Evolutionary conservation across 495 filamentous ascomycete species (phyloP).

Genomic region (Tetracladium setigerum): DNA sequence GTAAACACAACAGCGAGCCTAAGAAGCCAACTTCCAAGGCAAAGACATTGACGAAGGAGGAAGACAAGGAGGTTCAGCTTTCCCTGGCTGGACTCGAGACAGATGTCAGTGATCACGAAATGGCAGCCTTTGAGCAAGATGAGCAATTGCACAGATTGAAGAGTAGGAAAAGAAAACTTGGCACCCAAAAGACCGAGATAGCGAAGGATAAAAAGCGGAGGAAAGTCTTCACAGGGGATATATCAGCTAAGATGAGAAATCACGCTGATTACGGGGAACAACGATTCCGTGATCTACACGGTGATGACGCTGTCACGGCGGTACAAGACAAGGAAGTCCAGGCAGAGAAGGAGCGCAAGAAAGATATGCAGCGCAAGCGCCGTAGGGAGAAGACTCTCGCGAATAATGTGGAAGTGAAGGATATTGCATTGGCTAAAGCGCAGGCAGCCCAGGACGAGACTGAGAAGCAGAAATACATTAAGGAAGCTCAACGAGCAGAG

Average conservation of each 20-base stretch:
- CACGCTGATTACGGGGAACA: slow-evolving; percentile 43
- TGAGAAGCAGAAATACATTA: slow-evolving; percentile 67
- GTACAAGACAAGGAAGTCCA: slow-evolving; percentile 85
- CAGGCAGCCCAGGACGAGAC: slow-evolving; percentile 66
- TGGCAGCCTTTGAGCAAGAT: slow-evolving; percentile 53
- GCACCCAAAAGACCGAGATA: slow-evolving; percentile 49
- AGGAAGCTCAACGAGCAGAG: slow-evolving; percentile 75
- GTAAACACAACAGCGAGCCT: slow-evolving; percentile 39
- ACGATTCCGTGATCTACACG: slow-evolving; percentile 39
- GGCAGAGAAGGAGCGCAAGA: slow-evolving; percentile 98
- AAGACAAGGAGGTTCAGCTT: slow-evolving; percentile 60
- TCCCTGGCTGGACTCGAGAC: slow-evolving; percentile 58
- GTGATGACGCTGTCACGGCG: slow-evolving; percentile 65
- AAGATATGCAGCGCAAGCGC: slow-evolving; percentile 97
- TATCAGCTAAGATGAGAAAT: slow-evolving; percentile 29
- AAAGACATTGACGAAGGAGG: slow-evolving; percentile 50
- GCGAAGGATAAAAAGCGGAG: slow-evolving; percentile 50
- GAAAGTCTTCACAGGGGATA: slow-evolving; percentile 24
- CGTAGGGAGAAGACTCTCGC: slow-evolving; percentile 94
- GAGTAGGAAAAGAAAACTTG: slow-evolving; percentile 50
- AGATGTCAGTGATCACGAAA: slow-evolving; percentile 61
- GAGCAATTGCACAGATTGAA: slow-evolving; percentile 44
- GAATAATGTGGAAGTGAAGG: slow-evolving; percentile 75
- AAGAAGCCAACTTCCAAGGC: slow-evolving; percentile 30
- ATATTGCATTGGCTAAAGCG: slow-evolving; percentile 70